These are phyloP conservation scores for Hypoxylon sp. DNA, from an alignment of 2,329 filamentous ascomycete genomes.

Conservation along the genomic window DNA sequence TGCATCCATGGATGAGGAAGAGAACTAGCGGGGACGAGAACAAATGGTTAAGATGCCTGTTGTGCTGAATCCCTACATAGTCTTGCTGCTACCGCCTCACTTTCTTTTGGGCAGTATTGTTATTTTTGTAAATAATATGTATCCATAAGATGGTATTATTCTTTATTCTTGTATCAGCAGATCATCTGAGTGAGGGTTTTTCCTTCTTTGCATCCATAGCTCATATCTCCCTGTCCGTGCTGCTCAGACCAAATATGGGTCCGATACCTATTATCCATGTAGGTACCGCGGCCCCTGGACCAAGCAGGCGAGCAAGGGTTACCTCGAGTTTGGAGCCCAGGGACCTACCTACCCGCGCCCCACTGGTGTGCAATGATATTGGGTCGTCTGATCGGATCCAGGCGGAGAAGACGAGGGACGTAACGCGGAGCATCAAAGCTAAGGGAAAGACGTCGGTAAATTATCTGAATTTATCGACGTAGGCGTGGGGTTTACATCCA, in stretches of 20 bases:
- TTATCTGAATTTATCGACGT: neutral
- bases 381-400: conserved; percentile 3
- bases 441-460: neutral
- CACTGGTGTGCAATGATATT: neutral
- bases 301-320: too few species aligned
- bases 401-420: neutral
- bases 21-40: conserved; percentile 4
- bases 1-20: neutral
- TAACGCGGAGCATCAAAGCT: neutral
- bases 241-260: neutral
- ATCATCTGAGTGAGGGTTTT: conserved; percentile 35
- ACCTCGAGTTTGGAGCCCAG: too few species aligned
- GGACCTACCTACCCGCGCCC: neutral
- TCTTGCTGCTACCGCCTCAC: conserved; percentile 30
- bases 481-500: neutral
- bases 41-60: conserved; percentile 12
- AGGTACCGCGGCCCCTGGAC: conserved; percentile 5
- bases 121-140: conserved; percentile 11
- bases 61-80: neutral
- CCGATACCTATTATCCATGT: neutral
- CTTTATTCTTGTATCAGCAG: conserved; percentile 15
- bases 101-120: conserved; percentile 21
- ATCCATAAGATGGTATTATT: conserved; percentile 17
- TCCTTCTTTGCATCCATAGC: conserved; percentile 2
- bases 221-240: neutral